Evolutionary conservation across 768 basidiomycete genomes (phyloP).

Genomic region (Hericium erinaceus): DNA sequence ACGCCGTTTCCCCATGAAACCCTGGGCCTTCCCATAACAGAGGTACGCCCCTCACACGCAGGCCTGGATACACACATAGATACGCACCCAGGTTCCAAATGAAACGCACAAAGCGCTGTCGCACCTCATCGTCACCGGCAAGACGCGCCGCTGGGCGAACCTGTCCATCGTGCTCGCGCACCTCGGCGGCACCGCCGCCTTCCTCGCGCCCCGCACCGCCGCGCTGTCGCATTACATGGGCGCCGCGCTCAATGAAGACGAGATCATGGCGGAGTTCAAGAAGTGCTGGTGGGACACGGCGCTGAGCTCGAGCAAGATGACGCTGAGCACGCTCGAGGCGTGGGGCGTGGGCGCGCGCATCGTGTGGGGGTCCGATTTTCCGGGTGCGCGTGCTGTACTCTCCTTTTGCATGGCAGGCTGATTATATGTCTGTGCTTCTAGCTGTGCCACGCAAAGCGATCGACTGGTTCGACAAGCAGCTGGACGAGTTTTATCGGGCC

Average conservation of each 20-base stretch:
- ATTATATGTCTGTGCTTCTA: not conserved
- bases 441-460: conserved; percentile 21
- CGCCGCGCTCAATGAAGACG: conserved; percentile 47
- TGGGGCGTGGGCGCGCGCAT: conserved; percentile 44
- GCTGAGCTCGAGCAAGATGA: conserved; percentile 46
- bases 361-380: conserved; percentile 71
- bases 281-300: conserved; percentile 72
- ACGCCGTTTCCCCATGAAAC: conserved; percentile 53
- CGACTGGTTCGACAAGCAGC: conserved; percentile 44
- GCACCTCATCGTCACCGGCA: conserved; percentile 65
- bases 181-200: conserved; percentile 59
- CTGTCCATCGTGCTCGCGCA: conserved; percentile 65
- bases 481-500: conserved; percentile 18
- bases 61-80: not conserved
- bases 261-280: conserved; percentile 61
- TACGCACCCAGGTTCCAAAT: conserved; percentile 51
- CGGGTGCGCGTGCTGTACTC: conserved; percentile 35
- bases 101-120: conserved; percentile 79
- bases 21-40: conserved; percentile 60
- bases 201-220: conserved; percentile 61
- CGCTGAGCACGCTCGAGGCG: conserved; percentile 38
- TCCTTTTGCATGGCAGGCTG: not conserved
- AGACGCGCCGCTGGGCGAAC: conserved; percentile 50
- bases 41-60: conserved; percentile 31
- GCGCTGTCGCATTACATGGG: conserved; percentile 64